phyloP scores from a whole-genome alignment of 305 asterid species.

The Striga hermonthica region DNA sequence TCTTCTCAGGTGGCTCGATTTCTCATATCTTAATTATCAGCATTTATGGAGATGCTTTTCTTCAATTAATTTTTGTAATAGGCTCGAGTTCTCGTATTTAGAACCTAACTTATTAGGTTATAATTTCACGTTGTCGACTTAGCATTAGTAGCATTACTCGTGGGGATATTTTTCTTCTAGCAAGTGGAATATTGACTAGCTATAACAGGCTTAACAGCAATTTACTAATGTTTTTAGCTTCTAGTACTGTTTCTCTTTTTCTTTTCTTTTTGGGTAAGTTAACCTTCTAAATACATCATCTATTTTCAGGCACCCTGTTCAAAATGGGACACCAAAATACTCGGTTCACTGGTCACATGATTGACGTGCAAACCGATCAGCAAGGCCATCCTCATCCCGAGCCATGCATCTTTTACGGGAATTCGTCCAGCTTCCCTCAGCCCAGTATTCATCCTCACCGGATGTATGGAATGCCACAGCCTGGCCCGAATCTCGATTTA shows the following conservation, averaged over 20 bases:
- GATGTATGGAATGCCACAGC: constrained; percentile 48
- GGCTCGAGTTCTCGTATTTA: not conserved
- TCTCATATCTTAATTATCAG: not conserved
- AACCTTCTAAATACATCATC: constrained; percentile 28
- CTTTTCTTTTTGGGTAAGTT: no score
- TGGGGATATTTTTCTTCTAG: not conserved
- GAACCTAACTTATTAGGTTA: not conserved
- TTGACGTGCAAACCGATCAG: constrained; percentile 33
- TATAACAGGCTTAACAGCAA: not conserved
- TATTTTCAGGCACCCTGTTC: constrained; percentile 45
- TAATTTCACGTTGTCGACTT: not conserved
- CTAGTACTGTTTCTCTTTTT: constrained; percentile 14
- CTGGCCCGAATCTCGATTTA: constrained; percentile 4
- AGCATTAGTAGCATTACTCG: not conserved
- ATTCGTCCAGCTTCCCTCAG: constrained; percentile 49
- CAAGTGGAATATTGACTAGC: not conserved
- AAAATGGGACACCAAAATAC: constrained; percentile 67
- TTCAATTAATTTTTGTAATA: not conserved
- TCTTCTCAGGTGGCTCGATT: not conserved
- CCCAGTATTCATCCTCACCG: constrained; percentile 44
- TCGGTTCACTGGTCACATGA: constrained; percentile 42
- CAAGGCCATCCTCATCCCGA: constrained; percentile 35
- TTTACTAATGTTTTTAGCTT: constrained; percentile 6
- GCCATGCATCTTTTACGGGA: constrained; percentile 46
- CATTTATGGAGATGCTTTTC: not conserved